phyloP scores from a whole-genome alignment of 805 yeast species.

The Candida krabiensis region DNA sequence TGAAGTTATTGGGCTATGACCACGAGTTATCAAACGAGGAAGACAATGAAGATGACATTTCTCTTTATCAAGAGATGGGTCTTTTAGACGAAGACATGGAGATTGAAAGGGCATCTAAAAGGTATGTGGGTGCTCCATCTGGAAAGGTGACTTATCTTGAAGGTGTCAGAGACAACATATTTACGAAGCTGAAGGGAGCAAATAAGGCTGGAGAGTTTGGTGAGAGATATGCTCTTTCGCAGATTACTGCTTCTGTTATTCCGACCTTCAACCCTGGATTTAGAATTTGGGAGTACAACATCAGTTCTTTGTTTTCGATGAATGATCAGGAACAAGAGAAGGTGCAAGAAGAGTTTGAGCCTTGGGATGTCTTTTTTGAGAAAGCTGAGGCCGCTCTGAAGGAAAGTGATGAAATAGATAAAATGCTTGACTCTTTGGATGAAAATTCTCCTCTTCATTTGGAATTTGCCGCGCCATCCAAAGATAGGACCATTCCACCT shows the following conservation, averaged over 20 bases:
- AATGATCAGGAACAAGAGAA: constrained; percentile 5
- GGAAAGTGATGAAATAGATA: constrained; percentile 31
- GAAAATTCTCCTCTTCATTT: constrained; percentile 10
- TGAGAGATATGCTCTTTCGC: constrained; percentile 68
- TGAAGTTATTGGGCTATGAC: constrained; percentile 2
- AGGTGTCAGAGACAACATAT: constrained; percentile 53
- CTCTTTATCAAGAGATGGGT: constrained; percentile 16
- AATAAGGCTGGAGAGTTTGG: constrained; percentile 42
- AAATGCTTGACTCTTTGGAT: constrained; percentile 6
- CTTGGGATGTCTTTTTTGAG: constrained; percentile 62
- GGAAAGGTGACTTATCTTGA: constrained; percentile 66
- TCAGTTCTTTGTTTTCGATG: constrained; percentile 44
- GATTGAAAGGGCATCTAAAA: constrained; percentile 18
- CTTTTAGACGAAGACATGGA: constrained; percentile 26
- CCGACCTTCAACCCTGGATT: constrained; percentile 86
- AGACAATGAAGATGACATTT: constrained; percentile 23
- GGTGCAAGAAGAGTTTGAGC: constrained; percentile 31
- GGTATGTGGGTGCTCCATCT: constrained; percentile 64
- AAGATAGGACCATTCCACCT: constrained; percentile 64
- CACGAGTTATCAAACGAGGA: constrained; percentile 26
- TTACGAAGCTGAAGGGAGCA: constrained; percentile 48
- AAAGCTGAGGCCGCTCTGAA: constrained; percentile 41
- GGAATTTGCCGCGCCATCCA: constrained; percentile 11
- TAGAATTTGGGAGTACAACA: constrained; percentile 85
- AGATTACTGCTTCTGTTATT: constrained; percentile 69